These are phyloP conservation scores for Mollisiaceae sp. DNA, from an alignment of 2,329 filamentous ascomycete species.

Conservation along the genomic window DNA sequence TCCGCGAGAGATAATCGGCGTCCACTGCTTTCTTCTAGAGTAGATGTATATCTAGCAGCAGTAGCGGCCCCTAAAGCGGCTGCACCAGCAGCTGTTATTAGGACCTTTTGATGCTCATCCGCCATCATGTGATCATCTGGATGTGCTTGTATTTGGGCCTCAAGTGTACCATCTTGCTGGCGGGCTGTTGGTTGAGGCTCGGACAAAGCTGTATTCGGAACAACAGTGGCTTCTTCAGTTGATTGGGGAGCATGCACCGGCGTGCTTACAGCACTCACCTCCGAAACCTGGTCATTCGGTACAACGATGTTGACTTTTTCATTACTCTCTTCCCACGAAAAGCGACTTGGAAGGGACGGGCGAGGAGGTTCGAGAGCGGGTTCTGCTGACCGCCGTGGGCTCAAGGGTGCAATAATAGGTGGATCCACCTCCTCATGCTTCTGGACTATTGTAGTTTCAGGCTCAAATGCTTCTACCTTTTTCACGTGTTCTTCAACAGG, in stretches of 20 bases:
- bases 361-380: slow-evolving; percentile 19
- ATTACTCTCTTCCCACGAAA: slow-evolving; percentile 40
- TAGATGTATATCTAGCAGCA: slow-evolving; percentile 10
- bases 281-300: slow-evolving; percentile 3
- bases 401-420: slow-evolving; percentile 33
- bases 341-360: slow-evolving; percentile 32
- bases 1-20: slow-evolving; percentile 49
- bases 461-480: not conserved
- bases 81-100: slow-evolving; percentile 26
- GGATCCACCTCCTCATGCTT: slow-evolving; percentile 36
- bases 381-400: slow-evolving; percentile 29
- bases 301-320: slow-evolving; percentile 26
- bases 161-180: not conserved
- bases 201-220: not conserved
- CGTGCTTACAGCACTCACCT: slow-evolving; percentile 5
- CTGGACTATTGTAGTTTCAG: slow-evolving; percentile 14
- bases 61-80: slow-evolving; percentile 21
- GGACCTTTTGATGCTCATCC: slow-evolving; percentile 15
- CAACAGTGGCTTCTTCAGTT: slow-evolving; percentile 8
- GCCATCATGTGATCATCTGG: not conserved
- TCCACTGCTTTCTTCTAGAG: slow-evolving; percentile 14
- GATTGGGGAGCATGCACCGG: not conserved
- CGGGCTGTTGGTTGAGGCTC: not conserved
- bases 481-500: slow-evolving; percentile 10
- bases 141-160: slow-evolving; percentile 11